Percentiles rank a stretch among this genome's conserved stretches.
These are phyloP conservation scores for Earliella scabrosa DNA, from an alignment of 1,284 basidiomycete genomes.

Conservation along the genomic window DNA sequence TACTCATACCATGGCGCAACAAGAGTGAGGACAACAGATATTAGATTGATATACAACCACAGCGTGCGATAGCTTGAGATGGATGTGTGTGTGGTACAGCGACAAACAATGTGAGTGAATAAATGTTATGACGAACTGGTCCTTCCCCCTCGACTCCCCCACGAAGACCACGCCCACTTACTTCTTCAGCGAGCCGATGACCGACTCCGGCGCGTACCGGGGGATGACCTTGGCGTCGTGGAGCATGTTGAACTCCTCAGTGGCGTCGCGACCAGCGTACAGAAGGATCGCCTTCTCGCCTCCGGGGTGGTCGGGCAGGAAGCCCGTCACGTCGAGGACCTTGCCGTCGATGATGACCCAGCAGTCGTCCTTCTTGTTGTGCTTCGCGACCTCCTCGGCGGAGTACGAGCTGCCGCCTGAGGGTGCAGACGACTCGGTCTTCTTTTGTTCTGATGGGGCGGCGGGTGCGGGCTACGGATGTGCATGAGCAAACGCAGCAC, in stretches of 20 bases:
- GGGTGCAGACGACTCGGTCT: slow-evolving; percentile 25
- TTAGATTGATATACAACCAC: slow-evolving; percentile 21
- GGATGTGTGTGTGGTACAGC: slow-evolving; percentile 11
- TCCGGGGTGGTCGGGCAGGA: slow-evolving; percentile 88
- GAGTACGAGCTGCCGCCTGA: slow-evolving; percentile 55
- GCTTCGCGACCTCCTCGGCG: slow-evolving; percentile 82
- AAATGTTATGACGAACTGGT: background rate
- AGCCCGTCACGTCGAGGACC: slow-evolving; percentile 86
- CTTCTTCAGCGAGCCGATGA: slow-evolving; percentile 80
- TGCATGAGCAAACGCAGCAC: background rate
- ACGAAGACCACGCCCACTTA: slow-evolving; percentile 34
- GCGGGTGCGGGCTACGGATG: slow-evolving; percentile 41
- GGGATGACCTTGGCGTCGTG: slow-evolving; percentile 87
- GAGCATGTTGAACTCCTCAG: slow-evolving; percentile 93
- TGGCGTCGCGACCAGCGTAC: slow-evolving; percentile 93
- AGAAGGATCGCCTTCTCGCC: slow-evolving; percentile 90
- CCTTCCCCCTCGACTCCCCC: background rate
- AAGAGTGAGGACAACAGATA: background rate
- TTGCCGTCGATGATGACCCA: slow-evolving; percentile 92
- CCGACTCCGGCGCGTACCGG: slow-evolving; percentile 77
- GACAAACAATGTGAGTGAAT: background rate
- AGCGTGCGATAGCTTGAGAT: slow-evolving; percentile 13
- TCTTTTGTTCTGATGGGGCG: slow-evolving; percentile 41
- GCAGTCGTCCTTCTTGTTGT: slow-evolving; percentile 88
- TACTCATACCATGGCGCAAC: too few species aligned